Base-by-base conservation (phyloP, 2,329 filamentous ascomycete genomes). In the Zasmidium citrigriseum region DNA sequence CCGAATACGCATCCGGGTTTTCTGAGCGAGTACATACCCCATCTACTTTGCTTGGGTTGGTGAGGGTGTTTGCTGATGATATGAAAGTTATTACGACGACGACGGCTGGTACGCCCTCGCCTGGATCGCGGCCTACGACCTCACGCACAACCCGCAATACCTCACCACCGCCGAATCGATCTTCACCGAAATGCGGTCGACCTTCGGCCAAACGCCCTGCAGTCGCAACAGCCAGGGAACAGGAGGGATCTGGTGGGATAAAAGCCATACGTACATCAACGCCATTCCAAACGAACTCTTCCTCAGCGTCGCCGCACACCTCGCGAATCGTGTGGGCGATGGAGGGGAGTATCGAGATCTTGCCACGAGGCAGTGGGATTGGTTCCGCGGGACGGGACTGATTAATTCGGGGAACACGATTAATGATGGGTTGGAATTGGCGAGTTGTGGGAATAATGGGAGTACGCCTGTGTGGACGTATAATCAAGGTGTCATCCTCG, bases 401-500 rank as follows among this genome's bases (percentile, higher is more conserved):
- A 45, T 46, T 12, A 54, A 47, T n/a, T 11, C 25, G n/a, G n/a
- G 24, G 10, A 24, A 41, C 16, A 46, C 38, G 9, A 80, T 85
- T 68, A 84, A 84, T 59, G 81, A 85, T 56, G 82, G 82, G 10
- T 47, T 47, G 20, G 45, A 22, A 11, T 4, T 11, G 20, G 10
- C 4, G 1, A 79, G 75, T 48, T 87, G 84, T 70, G 68, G 77
- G 27, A 81, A 82, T 64, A 84, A 83, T 56, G 76, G 78, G 48
- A 73, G 64, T 5, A 64, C 59, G 11, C n/a, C n/a, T n/a, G 58
- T 67, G 18, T 66, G 67, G 64, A 63, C 79, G 0, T 86, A 86
- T 70, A 85, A 85, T 64, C 84, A 87, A 70, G 85, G 85, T 12
- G 82, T 87, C 1, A 77, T 86, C 20, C 77, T 88, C 11, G 76